Base-by-base conservation (phyloP, 148 eudicot species). In the Polygonum maritimum region DNA sequence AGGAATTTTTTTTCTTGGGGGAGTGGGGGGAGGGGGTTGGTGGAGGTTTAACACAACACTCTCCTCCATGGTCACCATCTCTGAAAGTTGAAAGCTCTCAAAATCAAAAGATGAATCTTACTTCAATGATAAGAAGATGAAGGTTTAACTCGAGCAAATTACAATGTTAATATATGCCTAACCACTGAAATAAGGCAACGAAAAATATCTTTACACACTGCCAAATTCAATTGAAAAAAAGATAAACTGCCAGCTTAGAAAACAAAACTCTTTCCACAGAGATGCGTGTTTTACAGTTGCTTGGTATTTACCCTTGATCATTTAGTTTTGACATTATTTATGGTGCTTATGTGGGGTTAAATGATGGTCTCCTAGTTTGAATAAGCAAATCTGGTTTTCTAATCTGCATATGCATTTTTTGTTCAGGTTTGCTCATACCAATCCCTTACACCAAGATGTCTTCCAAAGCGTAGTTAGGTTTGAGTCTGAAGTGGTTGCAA, bases 341-440 rank as follows among this genome's bases (percentile, higher is more conserved):
- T 62, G 16, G 16, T 31, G 69, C 38, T 22, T 60, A 60, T 60
- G 69, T 33, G 7, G 2, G 11, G 21, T 6, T 31, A 63, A 26
- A 7, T 63, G 69, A 63, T 1, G 13, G 39, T 58, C 10, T 12
- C 11, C 2, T 33, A 4, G 15, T 0, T 67, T 35, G 18, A 12
- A 36, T 1, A 35, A 36, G 71, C 5, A 67, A 16, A 67, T 36
- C 52, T 19, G n/a, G n/a, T 3, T 45, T 72, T 45, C 35, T 44
- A 72, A 19, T 72, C 36, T 44, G 54, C 51, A n/a, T 41, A 33
- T 71, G 33, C 9, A 12, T 40, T n/a, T n/a, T n/a, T 44, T n/a
- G 33, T 72, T 72, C 87, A 95, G 99, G 99, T 95, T 92, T 89
- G 89, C 99, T 48, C 99, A 95, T 82, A 95, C 99, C 76, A 95